phyloP scores from a whole-genome alignment of 208 protist species.

The Leptomonas seymouri region DNA sequence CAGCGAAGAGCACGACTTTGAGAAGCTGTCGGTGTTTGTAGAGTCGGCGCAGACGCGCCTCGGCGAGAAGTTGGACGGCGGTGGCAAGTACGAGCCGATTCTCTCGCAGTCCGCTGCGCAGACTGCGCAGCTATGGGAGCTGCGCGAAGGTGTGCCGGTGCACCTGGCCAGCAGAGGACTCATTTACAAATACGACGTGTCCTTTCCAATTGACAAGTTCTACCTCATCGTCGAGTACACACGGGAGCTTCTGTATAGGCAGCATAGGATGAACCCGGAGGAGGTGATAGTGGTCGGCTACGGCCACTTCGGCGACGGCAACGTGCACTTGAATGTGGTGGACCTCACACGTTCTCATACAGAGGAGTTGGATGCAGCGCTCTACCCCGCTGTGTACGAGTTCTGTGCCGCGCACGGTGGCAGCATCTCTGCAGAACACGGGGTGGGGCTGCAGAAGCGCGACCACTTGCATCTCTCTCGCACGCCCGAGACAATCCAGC shows the following conservation, averaged over 20 bases:
- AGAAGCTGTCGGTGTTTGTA: conserved; percentile 67
- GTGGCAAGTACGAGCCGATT: conserved; percentile 49
- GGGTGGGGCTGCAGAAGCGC: conserved; percentile 92
- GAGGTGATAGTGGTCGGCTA: conserved; percentile 89
- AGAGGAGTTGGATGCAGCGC: conserved; percentile 46
- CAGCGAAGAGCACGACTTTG: conserved; percentile 89
- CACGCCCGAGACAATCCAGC: conserved; percentile 50
- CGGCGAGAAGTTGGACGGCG: conserved; percentile 41
- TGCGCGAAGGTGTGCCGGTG: conserved; percentile 78
- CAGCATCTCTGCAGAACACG: conserved; percentile 96
- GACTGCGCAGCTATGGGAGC: conserved; percentile 59
- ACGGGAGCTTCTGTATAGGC: conserved; percentile 58
- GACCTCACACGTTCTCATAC: conserved; percentile 55
- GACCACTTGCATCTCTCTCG: conserved; percentile 88
- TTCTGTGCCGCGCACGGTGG: conserved; percentile 74
- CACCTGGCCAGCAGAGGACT: conserved; percentile 47
- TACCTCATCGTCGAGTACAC: conserved; percentile 83
- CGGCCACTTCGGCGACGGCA: conserved; percentile 97
- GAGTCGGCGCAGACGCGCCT: conserved; percentile 48
- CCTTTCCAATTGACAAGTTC: conserved; percentile 78
- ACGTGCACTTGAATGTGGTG: conserved; percentile 96
- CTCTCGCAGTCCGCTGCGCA: conserved; percentile 66
- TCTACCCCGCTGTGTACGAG: conserved; percentile 76
- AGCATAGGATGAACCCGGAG: conserved; percentile 55
- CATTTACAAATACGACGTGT: conserved; percentile 87